These are phyloP conservation scores for Eucalyptus urophylla DNA, from an alignment of 345 rosid genomes.

Conservation along the genomic window DNA sequence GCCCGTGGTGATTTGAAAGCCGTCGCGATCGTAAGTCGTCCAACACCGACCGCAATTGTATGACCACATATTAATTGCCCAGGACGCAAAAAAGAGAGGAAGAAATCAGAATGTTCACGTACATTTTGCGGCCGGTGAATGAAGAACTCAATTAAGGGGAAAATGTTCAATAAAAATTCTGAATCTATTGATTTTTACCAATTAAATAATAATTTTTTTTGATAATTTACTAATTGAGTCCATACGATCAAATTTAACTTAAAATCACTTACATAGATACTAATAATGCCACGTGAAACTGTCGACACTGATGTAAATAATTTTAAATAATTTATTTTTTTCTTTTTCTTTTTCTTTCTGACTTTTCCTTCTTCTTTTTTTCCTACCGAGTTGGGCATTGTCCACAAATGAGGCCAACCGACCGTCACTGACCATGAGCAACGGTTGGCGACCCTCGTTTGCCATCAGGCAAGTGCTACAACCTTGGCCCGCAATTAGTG, in stretches of 20 bases:
- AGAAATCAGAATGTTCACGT: not conserved
- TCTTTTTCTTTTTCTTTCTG: too few relatives aligned
- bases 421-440: too few relatives aligned
- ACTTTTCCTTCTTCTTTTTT: not conserved
- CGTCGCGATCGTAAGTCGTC: not conserved
- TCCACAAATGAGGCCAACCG: not conserved
- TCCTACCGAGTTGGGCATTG: fast-evolving
- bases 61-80: not conserved
- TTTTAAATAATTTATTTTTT: too few relatives aligned
- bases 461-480: not conserved
- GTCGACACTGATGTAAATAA: fast-evolving
- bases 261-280: too few relatives aligned
- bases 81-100: not conserved
- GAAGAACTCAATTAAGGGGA: not conserved
- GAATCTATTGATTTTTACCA: not conserved
- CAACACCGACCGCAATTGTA: not conserved
- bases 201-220: too few relatives aligned
- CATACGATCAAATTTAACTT: too few relatives aligned
- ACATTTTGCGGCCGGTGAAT: not conserved
- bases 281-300: fast-evolving
- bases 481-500: not conserved
- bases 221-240: not conserved
- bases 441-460: not conserved
- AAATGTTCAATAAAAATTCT: too few relatives aligned
- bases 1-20: not conserved